phyloP scores from a whole-genome alignment of 169 alveolate species.

The Cryptosporidium felis region DNA sequence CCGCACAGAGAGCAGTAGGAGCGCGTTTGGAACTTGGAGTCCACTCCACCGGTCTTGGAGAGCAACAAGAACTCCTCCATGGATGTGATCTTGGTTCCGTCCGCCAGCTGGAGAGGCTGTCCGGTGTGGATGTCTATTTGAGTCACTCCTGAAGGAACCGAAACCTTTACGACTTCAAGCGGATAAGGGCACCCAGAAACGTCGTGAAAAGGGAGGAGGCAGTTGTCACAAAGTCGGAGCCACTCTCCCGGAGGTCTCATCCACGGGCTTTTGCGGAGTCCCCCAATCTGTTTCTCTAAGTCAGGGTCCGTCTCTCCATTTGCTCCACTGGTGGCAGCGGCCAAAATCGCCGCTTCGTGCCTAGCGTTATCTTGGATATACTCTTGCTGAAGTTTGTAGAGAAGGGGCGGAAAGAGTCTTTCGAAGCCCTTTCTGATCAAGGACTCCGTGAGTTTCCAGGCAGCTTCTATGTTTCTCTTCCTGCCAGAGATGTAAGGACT shows the following conservation, averaged over 20 bases:
- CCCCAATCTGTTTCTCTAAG: constrained; percentile 47
- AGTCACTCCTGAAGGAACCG: constrained; percentile 70
- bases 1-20: constrained; percentile 68
- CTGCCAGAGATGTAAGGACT: constrained; percentile 60
- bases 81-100: constrained; percentile 39
- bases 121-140: constrained; percentile 67
- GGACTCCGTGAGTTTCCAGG: constrained; percentile 60
- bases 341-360: constrained; percentile 66
- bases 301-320: constrained; percentile 40
- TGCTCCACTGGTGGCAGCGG: constrained; percentile 35
- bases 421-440: constrained; percentile 55
- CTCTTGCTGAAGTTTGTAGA: constrained; percentile 55
- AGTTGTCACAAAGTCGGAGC: constrained; percentile 62
- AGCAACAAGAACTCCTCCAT: constrained; percentile 37
- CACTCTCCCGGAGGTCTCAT: constrained; percentile 72
- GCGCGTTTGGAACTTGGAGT: constrained; percentile 61
- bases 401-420: constrained; percentile 37
- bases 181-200: constrained; percentile 70
- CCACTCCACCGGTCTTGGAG: constrained; percentile 40
- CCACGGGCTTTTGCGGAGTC: constrained; percentile 65
- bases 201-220: constrained; percentile 62
- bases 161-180: constrained; percentile 60
- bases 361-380: constrained; percentile 61
- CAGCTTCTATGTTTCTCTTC: constrained; percentile 63
- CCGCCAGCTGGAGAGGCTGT: constrained; percentile 60